Evolutionary conservation across 805 yeast species (phyloP), one percentile per base, ranked within the genome.

Genomic region (Candida broadrunensis): DNA sequence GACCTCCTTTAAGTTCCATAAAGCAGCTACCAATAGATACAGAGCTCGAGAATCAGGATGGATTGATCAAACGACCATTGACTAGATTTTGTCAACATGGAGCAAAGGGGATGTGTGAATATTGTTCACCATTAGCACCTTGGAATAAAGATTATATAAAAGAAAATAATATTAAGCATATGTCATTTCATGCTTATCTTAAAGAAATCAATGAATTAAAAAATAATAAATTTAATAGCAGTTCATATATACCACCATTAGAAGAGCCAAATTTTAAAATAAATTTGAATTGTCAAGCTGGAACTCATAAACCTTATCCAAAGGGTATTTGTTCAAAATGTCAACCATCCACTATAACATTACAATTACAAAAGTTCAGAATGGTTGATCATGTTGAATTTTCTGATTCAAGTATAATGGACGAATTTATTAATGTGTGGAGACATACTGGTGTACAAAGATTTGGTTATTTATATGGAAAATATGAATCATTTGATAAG

Each of bases 331-430:
- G 99, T 56, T 86, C 96, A 13, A 88, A 89, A 61, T 91, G 99
- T 64, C 98, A 91, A 62, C 98, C 99, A 1, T 82, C 96, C 1
- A 93, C 97, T 0, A 88, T 93, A 44, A 90, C 98, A 0, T 70
- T 93, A 46, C 95, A 85, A 61, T 89, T 82, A 61, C 99, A 93
- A 60, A 70, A 74, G 26, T 93, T 87, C 61, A 77, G 99, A 52
- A 88, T 93, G 96, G 97, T 95, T 21, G 99, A 93, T 60, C 98
- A 93, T 65, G 93, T 93, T 23, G 99, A 93, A 60, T 87, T 90
- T 60, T 80, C 88, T 18, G 80, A 79, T 43, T 79, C 89, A 38
- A 70, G 72, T 11, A 75, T 89, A 19, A 78, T 93, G 39, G 88
- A 93, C 60, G 70, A 75, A 27, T 93, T 93, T 61, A 88, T 93